These are phyloP conservation scores for Eutypella sp. DNA, from an alignment of 2,329 filamentous ascomycete species.

Conservation along the genomic window DNA sequence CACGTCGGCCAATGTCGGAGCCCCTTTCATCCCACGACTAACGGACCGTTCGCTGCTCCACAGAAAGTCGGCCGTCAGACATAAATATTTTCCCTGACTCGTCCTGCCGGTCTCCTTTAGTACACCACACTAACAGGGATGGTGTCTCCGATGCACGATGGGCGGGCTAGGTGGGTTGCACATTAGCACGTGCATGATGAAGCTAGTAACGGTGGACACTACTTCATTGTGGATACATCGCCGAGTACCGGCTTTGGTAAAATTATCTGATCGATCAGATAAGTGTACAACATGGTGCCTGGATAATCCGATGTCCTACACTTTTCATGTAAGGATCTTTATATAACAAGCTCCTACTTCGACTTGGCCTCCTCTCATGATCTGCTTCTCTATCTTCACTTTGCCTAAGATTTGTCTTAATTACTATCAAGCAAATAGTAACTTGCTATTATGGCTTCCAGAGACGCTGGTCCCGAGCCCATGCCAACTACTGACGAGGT, in stretches of 20 bases:
- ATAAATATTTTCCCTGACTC: background rate
- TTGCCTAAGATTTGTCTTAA: background rate
- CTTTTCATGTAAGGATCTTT: background rate
- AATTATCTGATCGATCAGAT: background rate
- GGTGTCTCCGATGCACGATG: background rate
- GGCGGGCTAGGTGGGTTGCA: background rate
- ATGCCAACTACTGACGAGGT: background rate
- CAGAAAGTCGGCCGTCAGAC: background rate
- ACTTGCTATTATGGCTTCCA: background rate
- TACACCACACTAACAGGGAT: background rate
- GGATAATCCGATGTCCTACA: background rate
- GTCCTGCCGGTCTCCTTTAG: background rate
- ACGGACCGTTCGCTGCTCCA: background rate
- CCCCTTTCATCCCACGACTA: background rate
- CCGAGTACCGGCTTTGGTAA: background rate
- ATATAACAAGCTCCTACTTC: background rate
- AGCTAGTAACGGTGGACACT: background rate
- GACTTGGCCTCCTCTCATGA: background rate
- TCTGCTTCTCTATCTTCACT: background rate
- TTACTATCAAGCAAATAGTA: background rate
- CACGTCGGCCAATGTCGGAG: background rate
- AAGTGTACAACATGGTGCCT: background rate
- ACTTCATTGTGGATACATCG: background rate
- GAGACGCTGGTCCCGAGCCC: background rate
- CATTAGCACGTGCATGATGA: background rate